phyloP scores from a whole-genome alignment of 306 rosid genomes.

The Arachis hypogaea region DNA sequence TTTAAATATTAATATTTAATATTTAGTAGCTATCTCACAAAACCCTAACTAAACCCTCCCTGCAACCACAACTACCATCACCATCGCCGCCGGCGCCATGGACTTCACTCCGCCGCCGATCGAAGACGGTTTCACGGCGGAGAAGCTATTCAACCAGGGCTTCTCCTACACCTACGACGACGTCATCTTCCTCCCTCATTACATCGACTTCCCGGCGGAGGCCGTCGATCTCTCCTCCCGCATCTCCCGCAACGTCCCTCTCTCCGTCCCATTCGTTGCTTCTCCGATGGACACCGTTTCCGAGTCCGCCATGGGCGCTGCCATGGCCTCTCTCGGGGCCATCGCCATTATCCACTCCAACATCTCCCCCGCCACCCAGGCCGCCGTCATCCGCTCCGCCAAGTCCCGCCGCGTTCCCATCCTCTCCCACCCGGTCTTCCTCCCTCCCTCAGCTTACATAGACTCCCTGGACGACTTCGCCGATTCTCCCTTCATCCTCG shows the following conservation, averaged over 20 bases:
- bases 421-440: constrained; percentile 59
- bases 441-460: constrained; percentile 50
- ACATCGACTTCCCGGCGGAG: constrained; percentile 85
- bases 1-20: too few relatives aligned
- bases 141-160: constrained; percentile 74
- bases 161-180: constrained; percentile 93
- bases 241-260: constrained; percentile 64
- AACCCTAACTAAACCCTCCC: background rate
- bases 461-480: constrained; percentile 51
- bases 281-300: constrained; percentile 98
- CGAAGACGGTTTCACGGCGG: constrained; percentile 85
- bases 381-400: constrained; percentile 57
- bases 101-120: constrained; percentile 47
- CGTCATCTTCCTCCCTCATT: constrained; percentile 88
- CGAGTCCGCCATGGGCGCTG: constrained; percentile 70
- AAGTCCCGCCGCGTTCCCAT: constrained; percentile 81
- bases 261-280: constrained; percentile 74
- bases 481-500: constrained; percentile 55
- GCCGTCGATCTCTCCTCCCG: constrained; percentile 60
- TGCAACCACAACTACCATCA: background rate
- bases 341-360: constrained; percentile 74
- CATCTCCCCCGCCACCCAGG: constrained; percentile 52
- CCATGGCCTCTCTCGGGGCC: constrained; percentile 87
- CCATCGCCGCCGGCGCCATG: constrained; percentile 35
- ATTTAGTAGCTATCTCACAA: background rate